Evolutionary conservation across 352 stramenopile genomes (phyloP), one percentile per base, ranked within the genome.

Genomic region (Globisporangium spinosum): DNA sequence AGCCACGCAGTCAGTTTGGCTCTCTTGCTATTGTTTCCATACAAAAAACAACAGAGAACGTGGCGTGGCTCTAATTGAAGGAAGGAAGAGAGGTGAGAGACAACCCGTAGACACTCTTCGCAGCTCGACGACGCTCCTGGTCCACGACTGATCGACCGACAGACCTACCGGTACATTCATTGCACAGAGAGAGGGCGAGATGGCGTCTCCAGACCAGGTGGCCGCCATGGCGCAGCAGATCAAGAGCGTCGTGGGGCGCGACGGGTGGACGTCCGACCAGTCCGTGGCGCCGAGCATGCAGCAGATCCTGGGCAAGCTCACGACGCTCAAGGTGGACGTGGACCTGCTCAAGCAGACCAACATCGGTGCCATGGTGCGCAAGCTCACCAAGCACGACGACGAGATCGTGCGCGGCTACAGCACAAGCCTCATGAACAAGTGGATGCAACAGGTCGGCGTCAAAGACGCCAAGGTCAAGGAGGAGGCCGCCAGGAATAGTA

Each of bases 311-410:
- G 77, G 79, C 15, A 82, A 85, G 35, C 82, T 96, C 67, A 93
- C 83, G 58, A 91, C 87, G 49, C 73, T 93, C 6, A 79, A 84
- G 43, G 86, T 92, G 66, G 85, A 96, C 70, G 80, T 87, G 40
- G 83, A 87, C 12, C 73, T 94, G 64, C 73, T 96, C 60, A 81
- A 89, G 67, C 75, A 77, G 62, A 96, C 86, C 32, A 82, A 85
- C 62, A 92, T 96, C 65, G 88, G 88, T 47, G 83, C 85, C 27
- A 82, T 83, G 65, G 88, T 96, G 43, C 89, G 85, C 72, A 94
- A 94, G 62, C 79, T 94, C 64, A 89, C 85, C 66, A 96, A 96
- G 70, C 88, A 96, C 71, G 70, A 89, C 22, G 88, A 96, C 61
- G 79, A 93, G 29, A 73, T 94, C 64, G 81, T 96, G 53, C 77